Base-by-base conservation (phyloP, 805 yeast species). In the Nakazawaea ishiwadae region DNA sequence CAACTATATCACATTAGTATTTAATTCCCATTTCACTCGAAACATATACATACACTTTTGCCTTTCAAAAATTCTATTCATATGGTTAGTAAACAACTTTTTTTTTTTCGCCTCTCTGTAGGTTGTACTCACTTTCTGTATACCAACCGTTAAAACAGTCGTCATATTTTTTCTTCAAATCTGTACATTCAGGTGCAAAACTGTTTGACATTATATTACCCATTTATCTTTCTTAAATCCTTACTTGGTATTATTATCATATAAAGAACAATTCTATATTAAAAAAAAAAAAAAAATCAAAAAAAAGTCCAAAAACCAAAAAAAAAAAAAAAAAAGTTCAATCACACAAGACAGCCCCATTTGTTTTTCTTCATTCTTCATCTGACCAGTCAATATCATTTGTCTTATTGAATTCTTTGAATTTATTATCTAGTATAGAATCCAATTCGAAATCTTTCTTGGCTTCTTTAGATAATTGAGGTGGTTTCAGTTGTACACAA, bases 161-260 rank as follows among this genome's bases (percentile, higher is more conserved):
- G 58, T 93, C 98, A 56, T 93, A 93, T 54, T 79, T 77, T 52
- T 79, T 78, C 63, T 93, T 93, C 44, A 83, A 75, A 27, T 79
- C 84, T 17, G 95, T 87, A 63, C 99, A 93, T 65, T 93, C 98
- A 19, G 97, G 96, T 28, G 99, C 98, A 70, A 93, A 85, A 46
- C 96, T 88, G 5, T 95, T 72, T 14, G 90, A 82, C 84, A 84
- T 76, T 40, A 69, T 59, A 62, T 79, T 80, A 38, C 89, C 89
- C 88, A 82, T 81, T 31, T 34, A 37, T 30, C 32, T 42, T 21
- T 17, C n/a, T n/a, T n/a, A n/a, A n/a, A n/a, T n/a, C n/a, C n/a
- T n/a, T n/a, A n/a, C n/a, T n/a, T n/a, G n/a, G n/a, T 29, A n/a
- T 17, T 31, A 27, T 8, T 8, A 8, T 9, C 12, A 9, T 27